Conservation (phyloP, 192 early-diverging fungal genomes). For the Hyaloraphidium curvatum region DNA sequence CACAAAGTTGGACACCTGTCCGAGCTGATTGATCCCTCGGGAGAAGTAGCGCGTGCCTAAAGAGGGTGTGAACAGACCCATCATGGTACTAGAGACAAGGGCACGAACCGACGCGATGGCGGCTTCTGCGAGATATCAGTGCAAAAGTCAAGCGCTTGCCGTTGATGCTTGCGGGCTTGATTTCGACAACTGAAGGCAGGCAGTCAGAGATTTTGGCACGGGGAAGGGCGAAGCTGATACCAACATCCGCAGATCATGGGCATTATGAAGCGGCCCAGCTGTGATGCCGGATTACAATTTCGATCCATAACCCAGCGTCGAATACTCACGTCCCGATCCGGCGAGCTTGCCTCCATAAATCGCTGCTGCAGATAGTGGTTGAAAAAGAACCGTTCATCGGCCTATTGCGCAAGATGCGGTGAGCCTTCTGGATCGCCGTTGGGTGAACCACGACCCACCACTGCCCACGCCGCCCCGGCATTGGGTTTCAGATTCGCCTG, state of each 20-base stretch:
- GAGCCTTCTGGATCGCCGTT: background rate
- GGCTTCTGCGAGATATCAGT: constrained; percentile 63
- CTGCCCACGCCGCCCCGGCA: constrained; percentile 26
- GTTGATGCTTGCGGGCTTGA: constrained; percentile 35
- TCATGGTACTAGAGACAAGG: background rate
- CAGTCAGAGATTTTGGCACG: background rate
- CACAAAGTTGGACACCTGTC: constrained; percentile 90
- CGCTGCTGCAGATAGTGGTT: constrained; percentile 51
- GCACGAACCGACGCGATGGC: constrained; percentile 35
- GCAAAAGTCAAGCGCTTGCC: constrained; percentile 55
- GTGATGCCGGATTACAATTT: background rate
- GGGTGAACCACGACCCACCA: constrained; percentile 14
- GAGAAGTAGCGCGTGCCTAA: constrained; percentile 78
- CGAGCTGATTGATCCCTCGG: constrained; percentile 75
- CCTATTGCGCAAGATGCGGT: constrained; percentile 17
- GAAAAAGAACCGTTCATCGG: constrained; percentile 92
- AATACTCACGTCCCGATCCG: background rate
- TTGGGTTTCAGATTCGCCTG: constrained; percentile 18
- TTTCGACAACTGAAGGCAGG: constrained; percentile 30
- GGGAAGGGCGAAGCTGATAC: constrained; percentile 7
- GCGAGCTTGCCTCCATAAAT: constrained; percentile 36
- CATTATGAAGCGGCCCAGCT: constrained; percentile 63
- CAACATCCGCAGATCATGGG: constrained; percentile 83
- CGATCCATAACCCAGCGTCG: background rate
- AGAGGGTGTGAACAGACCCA: background rate